These are phyloP conservation scores for Coccomyxa sp. DNA, from an alignment of 139 green algal genomes.

Conservation along the genomic window DNA sequence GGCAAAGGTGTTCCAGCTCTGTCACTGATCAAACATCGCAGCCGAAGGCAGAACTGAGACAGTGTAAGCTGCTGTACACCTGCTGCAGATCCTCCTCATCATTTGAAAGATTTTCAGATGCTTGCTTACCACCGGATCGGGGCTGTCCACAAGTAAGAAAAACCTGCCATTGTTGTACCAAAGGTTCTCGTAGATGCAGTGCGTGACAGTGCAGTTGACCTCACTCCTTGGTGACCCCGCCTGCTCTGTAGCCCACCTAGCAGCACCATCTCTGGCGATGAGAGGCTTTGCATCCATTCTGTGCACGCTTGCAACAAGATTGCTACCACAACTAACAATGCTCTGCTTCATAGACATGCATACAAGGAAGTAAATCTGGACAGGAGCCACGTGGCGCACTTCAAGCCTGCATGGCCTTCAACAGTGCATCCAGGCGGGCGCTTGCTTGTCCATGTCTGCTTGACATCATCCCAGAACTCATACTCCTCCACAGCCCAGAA, in stretches of 20 bases:
- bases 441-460: slow-evolving; percentile 33
- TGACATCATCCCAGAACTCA: slow-evolving; percentile 50
- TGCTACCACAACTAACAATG: neutral
- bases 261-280: neutral
- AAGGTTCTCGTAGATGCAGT: slow-evolving; percentile 53
- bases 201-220: slow-evolving; percentile 33
- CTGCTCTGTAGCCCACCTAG: slow-evolving; percentile 18
- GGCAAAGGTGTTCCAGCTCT: neutral
- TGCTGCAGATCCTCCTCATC: neutral
- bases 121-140: slow-evolving; percentile 17
- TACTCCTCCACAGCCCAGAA: slow-evolving; percentile 48
- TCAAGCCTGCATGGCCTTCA: too few relatives aligned
- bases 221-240: slow-evolving; percentile 49
- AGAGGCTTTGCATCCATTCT: neutral
- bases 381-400: too few relatives aligned
- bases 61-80: too few relatives aligned
- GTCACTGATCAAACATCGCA: too few relatives aligned
- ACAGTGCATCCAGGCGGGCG: slow-evolving; percentile 43
- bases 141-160: slow-evolving; percentile 61
- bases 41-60: too few relatives aligned
- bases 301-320: neutral
- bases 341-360: neutral
- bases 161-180: slow-evolving; percentile 79
- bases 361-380: too few relatives aligned
- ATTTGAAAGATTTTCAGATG: neutral